phyloP scores from a whole-genome alignment of 495 filamentous ascomycete genomes.

The Jackrogersella multiformis region DNA sequence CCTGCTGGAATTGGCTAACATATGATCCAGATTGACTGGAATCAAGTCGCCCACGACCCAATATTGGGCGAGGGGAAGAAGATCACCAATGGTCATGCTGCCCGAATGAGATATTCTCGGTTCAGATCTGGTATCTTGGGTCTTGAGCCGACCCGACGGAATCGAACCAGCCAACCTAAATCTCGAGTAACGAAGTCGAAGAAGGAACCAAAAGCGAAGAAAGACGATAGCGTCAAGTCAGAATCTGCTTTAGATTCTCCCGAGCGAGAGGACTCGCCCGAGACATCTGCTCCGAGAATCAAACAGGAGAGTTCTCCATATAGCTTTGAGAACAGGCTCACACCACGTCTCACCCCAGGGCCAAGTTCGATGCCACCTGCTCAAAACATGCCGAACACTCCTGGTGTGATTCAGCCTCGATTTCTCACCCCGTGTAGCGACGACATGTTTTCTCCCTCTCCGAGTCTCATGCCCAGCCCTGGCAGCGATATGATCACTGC shows the following conservation, averaged over 20 bases:
- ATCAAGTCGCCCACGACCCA: conserved; percentile 66
- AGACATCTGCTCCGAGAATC: conserved; percentile 41
- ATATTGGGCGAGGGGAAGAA: conserved; percentile 59
- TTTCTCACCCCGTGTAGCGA: conserved; percentile 59
- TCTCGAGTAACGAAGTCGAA: conserved; percentile 53
- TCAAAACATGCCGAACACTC: conserved; percentile 19
- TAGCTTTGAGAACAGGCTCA: conserved; percentile 32
- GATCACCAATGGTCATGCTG: conserved; percentile 82
- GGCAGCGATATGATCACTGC: conserved; percentile 44
- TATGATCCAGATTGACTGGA: conserved; percentile 73
- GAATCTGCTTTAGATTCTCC: conserved; percentile 34
- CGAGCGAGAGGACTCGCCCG: conserved; percentile 10
- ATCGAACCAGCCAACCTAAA: conserved; percentile 49
- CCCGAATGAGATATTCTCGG: conserved; percentile 81
- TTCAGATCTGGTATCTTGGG: conserved; percentile 62
- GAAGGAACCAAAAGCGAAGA: conserved; percentile 48
- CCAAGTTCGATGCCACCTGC: conserved; percentile 24
- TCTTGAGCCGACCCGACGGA: conserved; percentile 52
- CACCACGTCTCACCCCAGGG: conserved; percentile 42
- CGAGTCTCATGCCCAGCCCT: conserved; percentile 41
- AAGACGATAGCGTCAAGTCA: conserved; percentile 42
- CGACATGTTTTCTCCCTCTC: conserved; percentile 46
- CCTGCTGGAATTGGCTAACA: conserved; percentile 8
- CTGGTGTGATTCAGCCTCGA: conserved; percentile 44
- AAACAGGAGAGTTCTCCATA: conserved; percentile 48